These are phyloP conservation scores for Aspergillus transmontanensis DNA, from an alignment of 2,329 filamentous ascomycete species.

Conservation along the genomic window DNA sequence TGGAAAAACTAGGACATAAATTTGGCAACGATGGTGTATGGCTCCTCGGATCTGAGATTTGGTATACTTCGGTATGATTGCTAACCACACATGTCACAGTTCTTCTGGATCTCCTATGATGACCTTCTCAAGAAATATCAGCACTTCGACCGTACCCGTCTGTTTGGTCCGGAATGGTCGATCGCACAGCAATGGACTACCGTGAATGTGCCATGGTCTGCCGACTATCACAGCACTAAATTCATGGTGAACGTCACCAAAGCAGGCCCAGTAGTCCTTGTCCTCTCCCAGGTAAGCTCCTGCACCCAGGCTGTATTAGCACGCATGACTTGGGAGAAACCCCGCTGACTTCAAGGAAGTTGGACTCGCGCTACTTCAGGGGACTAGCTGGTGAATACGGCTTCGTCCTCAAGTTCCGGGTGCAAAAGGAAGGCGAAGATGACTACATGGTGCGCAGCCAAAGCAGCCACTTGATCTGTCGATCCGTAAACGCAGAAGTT, in stretches of 20 bases:
- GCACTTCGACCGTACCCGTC: constrained; percentile 61
- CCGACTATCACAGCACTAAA: constrained; percentile 63
- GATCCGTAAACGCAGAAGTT: constrained; percentile 76
- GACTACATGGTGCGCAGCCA: constrained; percentile 62
- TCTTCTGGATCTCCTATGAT: constrained; percentile 64
- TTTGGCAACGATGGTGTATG: constrained; percentile 73
- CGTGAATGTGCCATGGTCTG: constrained; percentile 61
- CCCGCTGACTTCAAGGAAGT: constrained; percentile 27
- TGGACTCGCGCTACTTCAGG: constrained; percentile 63
- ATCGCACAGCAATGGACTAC: constrained; percentile 64
- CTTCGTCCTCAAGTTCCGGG: constrained; percentile 60
- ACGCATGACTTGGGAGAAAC: not conserved
- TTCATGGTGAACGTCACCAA: constrained; percentile 59
- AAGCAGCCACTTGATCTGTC: constrained; percentile 63
- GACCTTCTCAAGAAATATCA: constrained; percentile 62
- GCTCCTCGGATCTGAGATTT: not conserved
- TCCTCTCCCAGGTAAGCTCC: constrained; percentile 54
- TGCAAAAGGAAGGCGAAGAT: constrained; percentile 63
- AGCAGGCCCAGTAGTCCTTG: constrained; percentile 58
- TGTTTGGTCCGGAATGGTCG: constrained; percentile 63
- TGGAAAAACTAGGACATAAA: constrained; percentile 69
- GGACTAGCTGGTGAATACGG: constrained; percentile 60
- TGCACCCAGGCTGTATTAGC: not conserved
- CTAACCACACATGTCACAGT: constrained; percentile 23
- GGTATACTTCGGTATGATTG: not conserved